A percentile compares a stretch with the other conserved stretches of the same genome.
These are phyloP conservation scores for Myriosclerotinia curreyana DNA, from an alignment of 2,329 filamentous ascomycete species.

Conservation along the genomic window DNA sequence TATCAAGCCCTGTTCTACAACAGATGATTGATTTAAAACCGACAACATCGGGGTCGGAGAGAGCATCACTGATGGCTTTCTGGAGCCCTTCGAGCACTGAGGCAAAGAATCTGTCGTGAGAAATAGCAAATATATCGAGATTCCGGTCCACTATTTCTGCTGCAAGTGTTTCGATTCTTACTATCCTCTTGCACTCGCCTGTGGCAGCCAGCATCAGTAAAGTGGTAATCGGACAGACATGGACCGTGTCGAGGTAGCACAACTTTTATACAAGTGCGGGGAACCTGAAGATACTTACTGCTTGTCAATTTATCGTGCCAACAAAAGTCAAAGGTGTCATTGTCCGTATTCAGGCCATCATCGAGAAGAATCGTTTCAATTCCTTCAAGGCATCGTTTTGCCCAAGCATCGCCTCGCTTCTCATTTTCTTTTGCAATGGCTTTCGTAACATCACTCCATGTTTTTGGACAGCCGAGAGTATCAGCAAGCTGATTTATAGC, in stretches of 20 bases:
- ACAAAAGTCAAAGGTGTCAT: conserved; percentile 55
- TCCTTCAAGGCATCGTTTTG: conserved; percentile 63
- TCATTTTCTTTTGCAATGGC: conserved; percentile 31
- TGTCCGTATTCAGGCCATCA: conserved; percentile 61
- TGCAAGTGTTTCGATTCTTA: conserved; percentile 73
- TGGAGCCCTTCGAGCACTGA: conserved; percentile 43
- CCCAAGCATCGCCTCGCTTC: conserved; percentile 51
- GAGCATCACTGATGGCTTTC: conserved; percentile 52
- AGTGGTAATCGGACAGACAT: background rate
- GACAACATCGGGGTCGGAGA: conserved; percentile 65
- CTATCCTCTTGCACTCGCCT: conserved; percentile 63
- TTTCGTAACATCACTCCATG: conserved; percentile 53
- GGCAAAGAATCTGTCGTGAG: conserved; percentile 40
- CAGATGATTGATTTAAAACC: conserved; percentile 84
- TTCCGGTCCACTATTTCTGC: conserved; percentile 55
- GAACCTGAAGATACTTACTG: conserved; percentile 38
- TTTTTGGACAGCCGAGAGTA: conserved; percentile 61
- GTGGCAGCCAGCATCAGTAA: conserved; percentile 1
- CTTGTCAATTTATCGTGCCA: conserved; percentile 66
- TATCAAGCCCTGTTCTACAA: conserved; percentile 70
- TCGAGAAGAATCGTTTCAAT: conserved; percentile 76
- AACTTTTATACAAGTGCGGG: conserved; percentile 4
- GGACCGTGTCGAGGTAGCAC: conserved; percentile 9
- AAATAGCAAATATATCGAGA: conserved; percentile 40
- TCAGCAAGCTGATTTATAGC: conserved; percentile 65